Conservation (phyloP, 2,329 filamentous ascomycete genomes). For the Exophiala bonariae region DNA sequence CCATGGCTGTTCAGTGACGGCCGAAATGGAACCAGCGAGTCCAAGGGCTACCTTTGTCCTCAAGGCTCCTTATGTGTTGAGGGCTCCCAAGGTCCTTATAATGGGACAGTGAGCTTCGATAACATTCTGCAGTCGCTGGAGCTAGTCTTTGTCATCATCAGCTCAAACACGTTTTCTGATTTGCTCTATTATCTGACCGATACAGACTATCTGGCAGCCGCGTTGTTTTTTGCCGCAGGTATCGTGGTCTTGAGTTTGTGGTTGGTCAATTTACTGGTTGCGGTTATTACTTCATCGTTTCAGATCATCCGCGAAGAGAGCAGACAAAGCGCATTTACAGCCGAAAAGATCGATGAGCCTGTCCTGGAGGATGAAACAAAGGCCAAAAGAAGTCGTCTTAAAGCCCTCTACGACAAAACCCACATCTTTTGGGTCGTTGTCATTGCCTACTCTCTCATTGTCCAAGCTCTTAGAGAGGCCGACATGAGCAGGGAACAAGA, state of each 20-base stretch:
- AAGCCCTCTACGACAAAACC: conserved; percentile 72
- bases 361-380: conserved; percentile 29
- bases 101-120: conserved; percentile 88
- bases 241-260: conserved; percentile 94
- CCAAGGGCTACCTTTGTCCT: conserved; percentile 89
- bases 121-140: conserved; percentile 90
- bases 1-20: conserved; percentile 69
- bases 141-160: conserved; percentile 97
- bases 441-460: conserved; percentile 77
- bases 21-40: conserved; percentile 48
- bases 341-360: conserved; percentile 59
- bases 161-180: conserved; percentile 93
- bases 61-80: conserved; percentile 80
- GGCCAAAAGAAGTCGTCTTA: conserved; percentile 49
- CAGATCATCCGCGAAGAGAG: conserved; percentile 98
- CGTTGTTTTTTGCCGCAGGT: conserved; percentile 69
- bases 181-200: conserved; percentile 91
- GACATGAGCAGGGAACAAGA: conserved; percentile 65
- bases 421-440: conserved; percentile 75
- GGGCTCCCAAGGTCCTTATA: conserved; percentile 69
- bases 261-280: conserved; percentile 91
- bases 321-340: conserved; percentile 88
- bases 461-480: conserved; percentile 75
- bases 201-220: conserved; percentile 84
- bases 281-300: conserved; percentile 97